Evolutionary conservation across 352 stramenopile genomes (phyloP).

Genomic region (Phytophthora hibernalis): DNA sequence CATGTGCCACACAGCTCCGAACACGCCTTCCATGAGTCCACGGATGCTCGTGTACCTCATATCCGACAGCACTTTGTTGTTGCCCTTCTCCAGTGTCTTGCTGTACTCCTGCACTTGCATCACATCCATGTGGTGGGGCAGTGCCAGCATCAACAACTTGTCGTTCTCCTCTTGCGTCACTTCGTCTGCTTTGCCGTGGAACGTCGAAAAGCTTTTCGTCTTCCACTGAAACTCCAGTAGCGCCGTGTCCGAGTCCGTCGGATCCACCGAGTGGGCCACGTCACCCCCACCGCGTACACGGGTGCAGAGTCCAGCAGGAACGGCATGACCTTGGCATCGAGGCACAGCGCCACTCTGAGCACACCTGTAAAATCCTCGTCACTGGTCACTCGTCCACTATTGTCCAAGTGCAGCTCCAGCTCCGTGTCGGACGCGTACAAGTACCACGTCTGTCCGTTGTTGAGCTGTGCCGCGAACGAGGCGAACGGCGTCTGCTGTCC

Average conservation of each 20-base stretch:
- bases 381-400: slow-evolving; percentile 44
- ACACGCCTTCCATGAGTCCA: slow-evolving; percentile 74
- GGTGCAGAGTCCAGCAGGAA: slow-evolving; percentile 65
- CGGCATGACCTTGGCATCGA: slow-evolving; percentile 46
- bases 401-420: slow-evolving; percentile 51
- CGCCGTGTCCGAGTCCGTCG: slow-evolving; percentile 38
- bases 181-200: slow-evolving; percentile 10
- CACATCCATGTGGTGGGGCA: slow-evolving; percentile 78
- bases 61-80: slow-evolving; percentile 46
- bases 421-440: slow-evolving; percentile 61
- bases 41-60: slow-evolving; percentile 78
- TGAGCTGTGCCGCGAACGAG: slow-evolving; percentile 59
- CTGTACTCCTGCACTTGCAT: slow-evolving; percentile 34
- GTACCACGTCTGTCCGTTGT: slow-evolving; percentile 74
- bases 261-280: slow-evolving; percentile 55
- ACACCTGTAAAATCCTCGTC: slow-evolving; percentile 56
- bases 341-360: slow-evolving; percentile 59
- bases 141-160: slow-evolving; percentile 76
- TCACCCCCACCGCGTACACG: slow-evolving; percentile 66
- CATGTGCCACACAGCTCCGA: slow-evolving; percentile 71
- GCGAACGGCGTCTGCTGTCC: slow-evolving; percentile 55
- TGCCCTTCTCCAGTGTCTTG: slow-evolving; percentile 21
- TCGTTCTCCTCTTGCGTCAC: slow-evolving; percentile 31
- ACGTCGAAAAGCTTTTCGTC: slow-evolving; percentile 51
- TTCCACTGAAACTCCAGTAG: slow-evolving; percentile 72